Evolutionary conservation across 305 asterid species (phyloP), one percentile per base, ranked within the genome.

Genomic region (Petunia hybrid): DNA sequence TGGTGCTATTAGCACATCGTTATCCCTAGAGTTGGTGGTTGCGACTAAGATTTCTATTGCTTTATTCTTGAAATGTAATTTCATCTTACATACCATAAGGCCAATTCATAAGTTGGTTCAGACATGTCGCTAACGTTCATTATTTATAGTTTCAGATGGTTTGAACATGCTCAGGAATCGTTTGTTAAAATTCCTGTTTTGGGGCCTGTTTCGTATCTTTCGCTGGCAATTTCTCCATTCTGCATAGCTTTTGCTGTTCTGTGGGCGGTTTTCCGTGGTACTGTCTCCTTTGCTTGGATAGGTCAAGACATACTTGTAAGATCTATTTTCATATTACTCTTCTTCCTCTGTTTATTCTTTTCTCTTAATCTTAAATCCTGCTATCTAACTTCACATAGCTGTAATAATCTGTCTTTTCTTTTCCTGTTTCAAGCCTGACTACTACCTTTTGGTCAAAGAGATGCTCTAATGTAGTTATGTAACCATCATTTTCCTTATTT

Each of bases 291-390:
- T 62, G 98, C 99, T 69, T 97, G 98, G 99, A 91, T 97, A 71
- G 98, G 98, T 86, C 99, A 97, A 89, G 97, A 97, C 86, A 93
- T 97, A 85, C 97, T 97, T 83, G 99, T 97, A 92, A 89, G 98
- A 69, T 68, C 51, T 73, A 73, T 73, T 73, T 48, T 73, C 77
- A 71, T 45, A 70, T 71, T 48, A 12, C 77, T 46, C 46, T 73
- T 48, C 45, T 51, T 73, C 43, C 62, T 35, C 36, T 73, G 43
- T 73, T 8, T 48, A 35, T 3, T 48, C 51, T 51, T 73, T 51
- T 62, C 36, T n/a, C 48, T 46, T 7, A 12, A 48, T 10, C 36
- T 12, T 36, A 35, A 73, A 51, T 51, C 14, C 78, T 35, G 3
- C 78, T 10, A 14, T 39, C 43, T 31, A 35, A 45, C 45, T 73